phyloP scores from a whole-genome alignment of 352 stramenopile genomes.

The Phytophthora lateralis region DNA sequence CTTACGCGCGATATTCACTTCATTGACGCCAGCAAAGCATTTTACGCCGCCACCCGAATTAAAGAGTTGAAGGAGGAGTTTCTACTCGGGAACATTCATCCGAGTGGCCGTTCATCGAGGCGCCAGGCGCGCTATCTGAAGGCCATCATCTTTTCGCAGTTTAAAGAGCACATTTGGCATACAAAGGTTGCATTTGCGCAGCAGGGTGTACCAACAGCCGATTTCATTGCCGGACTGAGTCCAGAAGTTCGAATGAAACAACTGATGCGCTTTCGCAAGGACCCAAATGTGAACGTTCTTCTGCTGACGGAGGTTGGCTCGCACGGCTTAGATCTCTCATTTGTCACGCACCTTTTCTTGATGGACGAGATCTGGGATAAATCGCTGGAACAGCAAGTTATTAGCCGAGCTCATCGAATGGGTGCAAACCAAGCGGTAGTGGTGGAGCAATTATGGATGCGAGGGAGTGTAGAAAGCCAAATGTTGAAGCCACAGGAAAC shows the following conservation, averaged over 20 bases:
- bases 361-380: conserved; percentile 98
- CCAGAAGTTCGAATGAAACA: conserved; percentile 56
- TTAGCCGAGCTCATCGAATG: conserved; percentile 96
- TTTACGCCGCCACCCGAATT: conserved; percentile 73
- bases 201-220: conserved; percentile 59
- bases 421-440: conserved; percentile 91
- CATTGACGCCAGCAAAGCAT: conserved; percentile 73
- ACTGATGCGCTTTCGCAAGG: conserved; percentile 57
- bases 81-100: conserved; percentile 21
- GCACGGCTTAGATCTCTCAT: conserved; percentile 96
- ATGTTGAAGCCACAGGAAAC: conserved; percentile 60
- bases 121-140: conserved; percentile 53
- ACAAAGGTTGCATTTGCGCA: conserved; percentile 75
- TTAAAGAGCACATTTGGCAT: conserved; percentile 81
- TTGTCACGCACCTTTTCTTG: conserved; percentile 98
- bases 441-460: conserved; percentile 93
- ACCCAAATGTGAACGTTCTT: conserved; percentile 89
- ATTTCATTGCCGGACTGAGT: conserved; percentile 66
- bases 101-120: conserved; percentile 9
- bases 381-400: conserved; percentile 94
- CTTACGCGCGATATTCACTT: conserved; percentile 45
- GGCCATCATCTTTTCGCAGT: conserved; percentile 86
- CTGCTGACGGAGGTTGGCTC: conserved; percentile 94
- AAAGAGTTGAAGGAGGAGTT: conserved; percentile 67
- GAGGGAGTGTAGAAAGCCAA: conserved; percentile 81